Percentiles rank a stretch among this genome's conserved stretches.
These are phyloP conservation scores for Aspergillus caelatus DNA, from an alignment of 2,329 filamentous ascomycete genomes.

Conservation along the genomic window DNA sequence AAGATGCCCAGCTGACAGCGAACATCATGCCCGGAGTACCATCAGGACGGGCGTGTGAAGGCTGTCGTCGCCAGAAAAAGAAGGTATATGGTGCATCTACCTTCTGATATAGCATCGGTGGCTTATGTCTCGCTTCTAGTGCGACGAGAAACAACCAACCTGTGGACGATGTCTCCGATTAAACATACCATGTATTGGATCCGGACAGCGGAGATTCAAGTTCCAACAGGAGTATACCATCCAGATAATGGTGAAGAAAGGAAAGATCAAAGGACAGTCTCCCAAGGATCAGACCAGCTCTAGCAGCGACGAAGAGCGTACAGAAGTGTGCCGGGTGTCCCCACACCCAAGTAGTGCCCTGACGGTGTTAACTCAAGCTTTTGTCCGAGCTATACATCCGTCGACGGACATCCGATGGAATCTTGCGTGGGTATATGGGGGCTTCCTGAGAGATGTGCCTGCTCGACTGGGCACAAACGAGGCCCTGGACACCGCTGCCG, in stretches of 20 bases:
- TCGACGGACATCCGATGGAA: slow-evolving; percentile 52
- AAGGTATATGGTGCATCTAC: slow-evolving; percentile 42
- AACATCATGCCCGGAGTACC: slow-evolving; percentile 55
- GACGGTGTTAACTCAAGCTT: slow-evolving; percentile 34
- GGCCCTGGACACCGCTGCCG: slow-evolving; percentile 48
- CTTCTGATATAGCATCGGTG: not conserved
- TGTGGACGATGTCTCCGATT: slow-evolving; percentile 53
- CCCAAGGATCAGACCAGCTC: not conserved
- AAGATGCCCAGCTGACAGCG: not conserved
- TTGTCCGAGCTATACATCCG: slow-evolving; percentile 37
- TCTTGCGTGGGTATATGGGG: slow-evolving; percentile 50
- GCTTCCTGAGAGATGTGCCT: slow-evolving; percentile 51
- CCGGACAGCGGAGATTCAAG: slow-evolving; percentile 53
- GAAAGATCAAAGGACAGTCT: not conserved
- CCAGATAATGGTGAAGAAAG: not conserved
- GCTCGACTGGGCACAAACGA: slow-evolving; percentile 49
- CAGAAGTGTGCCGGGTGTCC: too few species aligned
- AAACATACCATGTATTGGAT: slow-evolving; percentile 49
- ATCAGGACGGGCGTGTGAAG: slow-evolving; percentile 54
- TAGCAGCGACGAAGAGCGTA: not conserved
- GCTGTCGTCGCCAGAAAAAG: slow-evolving; percentile 57
- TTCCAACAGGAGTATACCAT: slow-evolving; percentile 45
- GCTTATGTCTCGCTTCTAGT: slow-evolving; percentile 36
- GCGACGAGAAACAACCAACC: slow-evolving; percentile 48
- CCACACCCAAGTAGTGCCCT: slow-evolving; percentile 36